Evolutionary conservation across 1,284 basidiomycete genomes (phyloP).

Genomic region (Quambalaria eucalypti): DNA sequence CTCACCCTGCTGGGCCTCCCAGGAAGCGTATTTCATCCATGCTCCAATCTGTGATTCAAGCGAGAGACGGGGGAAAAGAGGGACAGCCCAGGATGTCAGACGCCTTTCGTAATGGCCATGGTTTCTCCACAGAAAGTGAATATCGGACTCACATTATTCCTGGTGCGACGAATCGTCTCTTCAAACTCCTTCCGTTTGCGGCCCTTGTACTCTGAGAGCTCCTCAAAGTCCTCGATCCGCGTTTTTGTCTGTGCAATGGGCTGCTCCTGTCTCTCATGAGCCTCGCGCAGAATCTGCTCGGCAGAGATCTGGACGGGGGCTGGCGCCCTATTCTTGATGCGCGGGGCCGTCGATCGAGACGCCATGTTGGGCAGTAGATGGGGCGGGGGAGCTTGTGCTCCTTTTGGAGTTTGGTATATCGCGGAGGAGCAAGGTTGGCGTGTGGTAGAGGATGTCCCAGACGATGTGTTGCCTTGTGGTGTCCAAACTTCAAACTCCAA

Average conservation of each 20-base stretch:
- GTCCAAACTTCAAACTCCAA: no score
- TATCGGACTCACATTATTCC: conserved; percentile 73
- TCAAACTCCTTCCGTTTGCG: conserved; percentile 94
- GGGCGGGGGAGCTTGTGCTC: no score
- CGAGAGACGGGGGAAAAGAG: not conserved
- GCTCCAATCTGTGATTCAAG: conserved; percentile 40
- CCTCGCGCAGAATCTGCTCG: conserved; percentile 92
- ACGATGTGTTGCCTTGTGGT: no score
- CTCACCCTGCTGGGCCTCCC: conserved; percentile 91
- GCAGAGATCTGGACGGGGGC: conserved; percentile 94
- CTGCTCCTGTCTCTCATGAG: conserved; percentile 91
- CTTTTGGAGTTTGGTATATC: no score
- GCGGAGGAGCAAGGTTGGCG: no score
- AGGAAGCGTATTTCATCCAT: conserved; percentile 59
- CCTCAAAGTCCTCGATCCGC: conserved; percentile 84
- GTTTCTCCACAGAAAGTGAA: no score
- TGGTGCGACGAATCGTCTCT: conserved; percentile 80
- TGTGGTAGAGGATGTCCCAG: not conserved
- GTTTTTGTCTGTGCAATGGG: conserved; percentile 55
- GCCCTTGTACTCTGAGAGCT: conserved; percentile 88
- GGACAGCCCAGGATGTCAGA: not conserved
- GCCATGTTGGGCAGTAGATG: not conserved
- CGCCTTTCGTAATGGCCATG: no score
- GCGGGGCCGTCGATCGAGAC: conserved; percentile 44
- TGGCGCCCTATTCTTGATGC: conserved; percentile 87